These are phyloP conservation scores for Phytopythium vexans DNA, from an alignment of 352 stramenopile genomes.

Conservation along the genomic window DNA sequence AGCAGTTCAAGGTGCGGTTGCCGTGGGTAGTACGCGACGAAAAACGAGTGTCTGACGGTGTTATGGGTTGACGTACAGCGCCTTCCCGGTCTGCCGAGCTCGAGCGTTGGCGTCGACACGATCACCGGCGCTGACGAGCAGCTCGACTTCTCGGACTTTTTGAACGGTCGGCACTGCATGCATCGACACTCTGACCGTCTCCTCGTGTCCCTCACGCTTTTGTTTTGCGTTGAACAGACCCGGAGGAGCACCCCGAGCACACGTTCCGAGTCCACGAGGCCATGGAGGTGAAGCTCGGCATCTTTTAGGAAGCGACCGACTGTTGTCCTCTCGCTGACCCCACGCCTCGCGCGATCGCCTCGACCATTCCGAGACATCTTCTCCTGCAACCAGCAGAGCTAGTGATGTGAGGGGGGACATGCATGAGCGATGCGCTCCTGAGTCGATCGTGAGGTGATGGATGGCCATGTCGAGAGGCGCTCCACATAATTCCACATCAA, in stretches of 20 bases:
- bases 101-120: conserved; percentile 71
- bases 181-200: not conserved
- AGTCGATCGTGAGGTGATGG: too few relatives aligned
- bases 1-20: conserved; percentile 68
- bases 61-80: conserved; percentile 27
- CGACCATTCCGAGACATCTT: too few relatives aligned
- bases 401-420: too few relatives aligned
- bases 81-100: conserved; percentile 81
- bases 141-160: conserved; percentile 78
- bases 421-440: too few relatives aligned
- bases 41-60: too few relatives aligned
- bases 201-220: conserved; percentile 7
- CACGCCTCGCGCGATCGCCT: too few relatives aligned
- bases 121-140: conserved; percentile 75
- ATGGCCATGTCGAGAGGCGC: too few relatives aligned
- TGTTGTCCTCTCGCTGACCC: too few relatives aligned
- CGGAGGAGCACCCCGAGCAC: conserved; percentile 73
- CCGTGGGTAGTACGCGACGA: not conserved
- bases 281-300: conserved; percentile 88
- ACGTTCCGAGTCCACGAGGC: conserved; percentile 82
- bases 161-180: conserved; percentile 51
- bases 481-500: too few relatives aligned
- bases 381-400: too few relatives aligned
- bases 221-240: conserved; percentile 36
- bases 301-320: conserved; percentile 62